Evolutionary conservation across 108 stramenopile species (phyloP).

Genomic region (Halocafeteria seosinensis): DNA sequence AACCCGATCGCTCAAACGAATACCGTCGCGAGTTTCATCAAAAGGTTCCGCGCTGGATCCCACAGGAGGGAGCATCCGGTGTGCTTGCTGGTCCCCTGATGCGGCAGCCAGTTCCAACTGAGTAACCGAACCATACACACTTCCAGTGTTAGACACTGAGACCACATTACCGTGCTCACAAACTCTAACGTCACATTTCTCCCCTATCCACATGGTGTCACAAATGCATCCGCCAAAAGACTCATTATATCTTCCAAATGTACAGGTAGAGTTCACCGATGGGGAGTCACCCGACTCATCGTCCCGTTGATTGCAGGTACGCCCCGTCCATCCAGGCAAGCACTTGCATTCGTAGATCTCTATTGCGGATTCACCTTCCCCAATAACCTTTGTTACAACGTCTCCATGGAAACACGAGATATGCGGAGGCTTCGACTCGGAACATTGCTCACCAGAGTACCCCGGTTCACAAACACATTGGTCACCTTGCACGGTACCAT

Average conservation of each 20-base stretch:
- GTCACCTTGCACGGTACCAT: not conserved
- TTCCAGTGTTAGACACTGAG: too few relatives aligned
- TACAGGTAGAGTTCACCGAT: not conserved
- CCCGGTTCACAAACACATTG: not conserved
- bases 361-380: not conserved
- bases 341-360: not conserved
- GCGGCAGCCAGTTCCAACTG: too few relatives aligned
- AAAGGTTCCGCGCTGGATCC: too few relatives aligned
- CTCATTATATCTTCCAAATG: not conserved
- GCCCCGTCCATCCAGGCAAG: not conserved
- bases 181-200: not conserved
- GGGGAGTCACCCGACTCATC: too few relatives aligned
- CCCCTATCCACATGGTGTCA: not conserved
- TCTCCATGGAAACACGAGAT: not conserved
- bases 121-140: too few relatives aligned
- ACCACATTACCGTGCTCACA: constrained; percentile 1
- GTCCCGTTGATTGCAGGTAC: not conserved
- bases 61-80: too few relatives aligned
- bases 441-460: not conserved
- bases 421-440: not conserved
- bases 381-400: not conserved
- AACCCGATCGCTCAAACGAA: too few relatives aligned
- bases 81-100: too few relatives aligned
- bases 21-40: too few relatives aligned
- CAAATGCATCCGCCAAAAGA: not conserved